Conservation (phyloP, 2,329 filamentous ascomycete species). For the Botrytis galanthina region DNA sequence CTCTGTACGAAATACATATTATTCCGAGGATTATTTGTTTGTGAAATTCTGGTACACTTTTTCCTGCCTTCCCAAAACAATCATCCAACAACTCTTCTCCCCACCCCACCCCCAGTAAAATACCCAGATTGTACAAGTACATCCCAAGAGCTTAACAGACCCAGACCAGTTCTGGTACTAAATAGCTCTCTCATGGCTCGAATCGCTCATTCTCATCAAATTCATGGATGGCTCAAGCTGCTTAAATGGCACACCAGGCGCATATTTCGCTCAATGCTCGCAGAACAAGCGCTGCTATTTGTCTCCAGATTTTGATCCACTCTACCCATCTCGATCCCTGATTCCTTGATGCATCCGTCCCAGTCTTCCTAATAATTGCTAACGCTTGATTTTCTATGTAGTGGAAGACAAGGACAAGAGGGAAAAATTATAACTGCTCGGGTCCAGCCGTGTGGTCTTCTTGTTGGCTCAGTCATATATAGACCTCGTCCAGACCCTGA, state of each 20-base stretch:
- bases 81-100: slow-evolving; percentile 13
- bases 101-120: slow-evolving; percentile 17
- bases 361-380: slow-evolving; percentile 24
- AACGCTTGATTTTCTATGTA: slow-evolving; percentile 29
- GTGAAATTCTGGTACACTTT: background rate
- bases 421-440: slow-evolving; percentile 34
- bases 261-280: slow-evolving; percentile 23
- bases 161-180: slow-evolving; percentile 14
- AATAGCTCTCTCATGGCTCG: slow-evolving; percentile 4
- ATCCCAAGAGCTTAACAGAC: slow-evolving; percentile 1
- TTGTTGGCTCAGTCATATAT: slow-evolving; percentile 31
- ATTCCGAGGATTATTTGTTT: background rate
- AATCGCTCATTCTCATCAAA: slow-evolving; percentile 5
- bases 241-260: slow-evolving; percentile 21
- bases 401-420: slow-evolving; percentile 14
- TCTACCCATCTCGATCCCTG: slow-evolving; percentile 26
- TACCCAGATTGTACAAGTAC: slow-evolving; percentile 17
- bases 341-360: slow-evolving; percentile 28
- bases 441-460: slow-evolving; percentile 30
- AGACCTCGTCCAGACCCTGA: slow-evolving; percentile 30
- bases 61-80: slow-evolving; percentile 11
- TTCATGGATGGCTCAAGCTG: slow-evolving; percentile 12
- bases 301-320: slow-evolving; percentile 29
- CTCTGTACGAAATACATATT: slow-evolving; percentile 4
- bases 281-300: slow-evolving; percentile 22